Base-by-base conservation (phyloP, 2,329 filamentous ascomycete species). In the Parafenestella ontariensis region DNA sequence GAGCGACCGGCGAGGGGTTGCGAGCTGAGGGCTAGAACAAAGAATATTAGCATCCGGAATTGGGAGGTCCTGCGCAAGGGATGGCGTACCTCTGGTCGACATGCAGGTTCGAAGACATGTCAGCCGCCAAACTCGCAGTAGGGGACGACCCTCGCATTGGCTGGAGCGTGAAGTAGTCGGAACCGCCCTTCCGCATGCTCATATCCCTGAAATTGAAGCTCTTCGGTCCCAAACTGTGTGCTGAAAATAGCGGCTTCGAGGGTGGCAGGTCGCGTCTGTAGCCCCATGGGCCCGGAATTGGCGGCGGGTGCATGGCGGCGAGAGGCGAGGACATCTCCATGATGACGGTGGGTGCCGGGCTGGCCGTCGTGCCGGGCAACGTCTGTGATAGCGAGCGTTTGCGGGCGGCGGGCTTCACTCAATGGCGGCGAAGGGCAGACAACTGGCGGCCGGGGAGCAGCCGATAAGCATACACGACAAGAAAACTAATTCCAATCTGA, bases 251-350 rank as follows among this genome's bases (percentile, higher is more conserved):
- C 31, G 81, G 73, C 67, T 80, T 84, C 46, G 81, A 81, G n/a
- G 78, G 72, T 10, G 83, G 78, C 56, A 83, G 74, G 67, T 87
- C 84, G 56, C 81, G 76, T 65, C 80, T 77, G 72, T 83, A 85
- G 50, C 80, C 88, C 85, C 93, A 86, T 70, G 83, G 76, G 66
- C 87, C 83, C 66, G 86, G 81, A 77, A 84, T 79, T 78, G 85
- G 83, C 40, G 83, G 82, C 53, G 89, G 91, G 81, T 92, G 92
- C 88, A 98, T 90, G 52, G 94, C 92, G 77, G 94, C 94, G 73
- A 98, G 81, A 42, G 95, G 95, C 69, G 95, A 98, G 40, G 94
- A 97, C 62, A 90, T 89, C 79, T 96, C 92, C 92, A 98, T 97
- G 71, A 45, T 59, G 58, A 52, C 46, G 58, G 40, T 49, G 37